Conservation (phyloP, 2,329 filamentous ascomycete species). For the Ascochyta clinopodiicola region DNA sequence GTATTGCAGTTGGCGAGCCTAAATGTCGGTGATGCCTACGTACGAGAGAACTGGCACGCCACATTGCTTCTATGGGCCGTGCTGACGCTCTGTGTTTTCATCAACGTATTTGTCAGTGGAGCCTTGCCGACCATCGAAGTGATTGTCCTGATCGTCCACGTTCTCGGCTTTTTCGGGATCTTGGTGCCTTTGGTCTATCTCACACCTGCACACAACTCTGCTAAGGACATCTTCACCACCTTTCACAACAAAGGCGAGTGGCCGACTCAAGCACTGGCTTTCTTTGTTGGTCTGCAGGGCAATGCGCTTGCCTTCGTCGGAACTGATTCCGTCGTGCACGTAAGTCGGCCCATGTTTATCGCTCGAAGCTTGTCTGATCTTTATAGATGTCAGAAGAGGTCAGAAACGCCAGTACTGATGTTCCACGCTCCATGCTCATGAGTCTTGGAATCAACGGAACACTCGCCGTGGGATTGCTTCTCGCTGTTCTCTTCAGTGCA, state of each 20-base stretch:
- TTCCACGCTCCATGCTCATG: constrained; percentile 53
- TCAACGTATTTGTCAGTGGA: constrained; percentile 57
- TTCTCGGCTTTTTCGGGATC: constrained; percentile 61
- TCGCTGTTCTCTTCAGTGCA: constrained; percentile 52
- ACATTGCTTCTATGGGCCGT: constrained; percentile 58
- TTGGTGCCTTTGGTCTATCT: constrained; percentile 51
- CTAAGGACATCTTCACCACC: constrained; percentile 52
- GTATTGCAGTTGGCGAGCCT: constrained; percentile 46
- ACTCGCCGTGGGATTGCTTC: constrained; percentile 50
- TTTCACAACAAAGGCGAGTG: constrained; percentile 58
- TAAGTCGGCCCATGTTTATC: constrained; percentile 19
- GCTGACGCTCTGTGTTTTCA: constrained; percentile 48
- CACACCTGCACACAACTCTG: constrained; percentile 48
- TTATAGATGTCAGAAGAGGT: constrained; percentile 50
- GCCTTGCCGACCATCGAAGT: constrained; percentile 59
- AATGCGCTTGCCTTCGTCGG: constrained; percentile 49
- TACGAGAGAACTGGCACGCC: constrained; percentile 55
- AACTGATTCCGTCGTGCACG: constrained; percentile 49
- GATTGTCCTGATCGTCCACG: constrained; percentile 57
- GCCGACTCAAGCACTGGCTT: constrained; percentile 53
- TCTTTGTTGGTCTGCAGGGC: constrained; percentile 52
- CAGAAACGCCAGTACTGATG: constrained; percentile 44
- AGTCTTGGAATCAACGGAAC: constrained; percentile 52
- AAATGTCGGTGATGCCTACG: constrained; percentile 49
- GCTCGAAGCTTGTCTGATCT: neutral